A percentile compares a stretch with the other conserved stretches of the same genome.
These are phyloP conservation scores for Rugosomyces carneus DNA, from an alignment of 1,284 basidiomycete species.

Conservation along the genomic window DNA sequence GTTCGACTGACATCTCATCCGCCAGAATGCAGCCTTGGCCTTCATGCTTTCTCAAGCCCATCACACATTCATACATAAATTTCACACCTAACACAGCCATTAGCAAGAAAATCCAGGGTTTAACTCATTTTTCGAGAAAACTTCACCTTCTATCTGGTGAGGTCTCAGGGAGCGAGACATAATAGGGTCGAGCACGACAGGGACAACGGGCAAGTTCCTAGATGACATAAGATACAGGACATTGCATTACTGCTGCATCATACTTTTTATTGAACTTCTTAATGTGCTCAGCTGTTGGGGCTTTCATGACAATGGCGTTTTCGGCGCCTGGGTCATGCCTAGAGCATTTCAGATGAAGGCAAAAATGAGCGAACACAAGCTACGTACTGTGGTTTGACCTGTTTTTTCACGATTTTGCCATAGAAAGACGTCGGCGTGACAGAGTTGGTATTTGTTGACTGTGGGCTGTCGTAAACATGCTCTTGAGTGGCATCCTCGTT, in stretches of 20 bases:
- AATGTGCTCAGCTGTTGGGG: constrained; percentile 66
- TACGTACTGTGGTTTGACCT: constrained; percentile 50
- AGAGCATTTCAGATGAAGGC: constrained; percentile 4
- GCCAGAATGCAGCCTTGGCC: constrained; percentile 93
- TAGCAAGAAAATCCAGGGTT: background rate
- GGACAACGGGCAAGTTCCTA: constrained; percentile 60
- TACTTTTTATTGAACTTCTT: constrained; percentile 70
- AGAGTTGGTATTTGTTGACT: constrained; percentile 25
- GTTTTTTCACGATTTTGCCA: constrained; percentile 34
- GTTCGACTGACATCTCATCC: constrained; percentile 84
- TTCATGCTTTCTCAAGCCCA: constrained; percentile 88
- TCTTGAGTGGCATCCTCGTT: constrained; percentile 6
- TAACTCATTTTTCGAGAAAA: background rate
- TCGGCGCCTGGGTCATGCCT: constrained; percentile 73
- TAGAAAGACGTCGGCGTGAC: constrained; percentile 62
- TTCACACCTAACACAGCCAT: constrained; percentile 48
- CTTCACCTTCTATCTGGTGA: constrained; percentile 85
- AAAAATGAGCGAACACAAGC: background rate
- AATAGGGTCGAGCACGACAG: constrained; percentile 94
- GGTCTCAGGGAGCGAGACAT: constrained; percentile 73
- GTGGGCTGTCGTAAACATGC: background rate
- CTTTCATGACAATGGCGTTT: constrained; percentile 84
- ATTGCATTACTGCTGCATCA: constrained; percentile 14
- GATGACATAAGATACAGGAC: background rate
- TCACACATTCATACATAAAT: constrained; percentile 95